Evolutionary conservation across 1,139 yeast species (phyloP), one percentile per base, ranked within the genome.

Genomic region (Nematodospora anomalae): DNA sequence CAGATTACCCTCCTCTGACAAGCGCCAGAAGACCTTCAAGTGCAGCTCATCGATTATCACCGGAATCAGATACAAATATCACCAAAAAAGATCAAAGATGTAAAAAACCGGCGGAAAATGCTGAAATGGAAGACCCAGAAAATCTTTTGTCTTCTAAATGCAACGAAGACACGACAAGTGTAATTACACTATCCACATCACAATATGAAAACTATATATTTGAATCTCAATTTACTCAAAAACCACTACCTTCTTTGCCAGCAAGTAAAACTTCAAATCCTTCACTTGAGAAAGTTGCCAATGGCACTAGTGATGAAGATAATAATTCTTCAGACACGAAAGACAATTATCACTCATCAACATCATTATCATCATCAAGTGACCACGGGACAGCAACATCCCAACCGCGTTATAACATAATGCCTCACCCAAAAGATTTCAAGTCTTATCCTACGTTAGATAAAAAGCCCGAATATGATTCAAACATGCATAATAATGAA

Each of bases 121-220:
- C 6, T 4, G 11, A 16, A 13, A 12, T 13, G n/a, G 18, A 13
- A 14, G 22, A 25, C 9, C 26, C 30, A 13, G 20, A 16, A 6
- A 26, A 16, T 18, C 6, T 18, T 6, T 18, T 18, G 8, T 18
- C 21, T 6, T 6, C 21, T 6, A 18, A 18, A 8, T 6, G 6
- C 8, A 18, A 18, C 13, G 42, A 51, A 16, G 75, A 64, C 41
- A 60, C 51, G 8, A 49, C 56, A 10, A 72, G 80, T 35, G 45
- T 76, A 1, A 49, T 58, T 1, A 76, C 83, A 0, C 55, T 71
- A 1, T 68, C 80, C 3, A 76, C 81, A 0, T 57, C 73, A 3
- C 79, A 79, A 16, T 79, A 75, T 43, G 81, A 79, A 45, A 77
- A 76, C 40, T 68, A 68, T 14, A 55, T 79, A 2, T 77, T 78